Percentiles rank a stretch among this genome's conserved stretches.
Conservation (phyloP, 2,329 filamentous ascomycete genomes). For the Neofusicoccum umdonicola region DNA sequence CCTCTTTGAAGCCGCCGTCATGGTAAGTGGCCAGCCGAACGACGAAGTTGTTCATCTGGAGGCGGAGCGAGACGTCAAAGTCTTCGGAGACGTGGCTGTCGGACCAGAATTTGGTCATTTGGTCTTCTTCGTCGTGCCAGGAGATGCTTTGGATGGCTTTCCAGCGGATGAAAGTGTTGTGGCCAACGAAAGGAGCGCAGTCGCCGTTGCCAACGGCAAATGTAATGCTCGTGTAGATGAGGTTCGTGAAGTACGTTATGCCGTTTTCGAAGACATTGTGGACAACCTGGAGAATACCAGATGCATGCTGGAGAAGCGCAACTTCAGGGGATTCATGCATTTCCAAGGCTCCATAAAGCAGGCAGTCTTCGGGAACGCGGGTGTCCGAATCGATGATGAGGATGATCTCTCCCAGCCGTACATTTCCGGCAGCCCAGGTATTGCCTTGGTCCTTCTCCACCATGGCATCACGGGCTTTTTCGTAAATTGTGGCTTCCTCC, state of each 20-base stretch:
- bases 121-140: conserved; percentile 13
- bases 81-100: conserved; percentile 21
- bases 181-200: conserved; percentile 22
- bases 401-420: conserved; percentile 72
- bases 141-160: conserved; percentile 19
- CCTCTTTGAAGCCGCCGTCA: conserved; percentile 20
- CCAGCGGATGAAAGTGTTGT: conserved; percentile 22
- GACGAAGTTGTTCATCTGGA: conserved; percentile 19
- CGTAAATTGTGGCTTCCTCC: conserved; percentile 17
- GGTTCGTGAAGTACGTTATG: conserved; percentile 22
- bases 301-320: conserved; percentile 21
- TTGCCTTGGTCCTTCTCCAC: conserved; percentile 51
- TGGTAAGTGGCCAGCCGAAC: conserved; percentile 20
- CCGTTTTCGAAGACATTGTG: conserved; percentile 21
- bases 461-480: conserved; percentile 4
- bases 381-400: conserved; percentile 46
- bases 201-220: conserved; percentile 22
- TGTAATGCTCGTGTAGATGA: conserved; percentile 21
- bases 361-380: conserved; percentile 20
- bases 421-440: conserved; percentile 73
- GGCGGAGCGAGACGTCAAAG: conserved; percentile 21
- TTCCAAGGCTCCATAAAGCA: conserved; percentile 20
- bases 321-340: conserved; percentile 21
- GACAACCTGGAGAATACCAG: conserved; percentile 20
- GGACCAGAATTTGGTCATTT: conserved; percentile 19